phyloP scores from a whole-genome alignment of 345 rosid genomes.

The Ricinus communis region DNA sequence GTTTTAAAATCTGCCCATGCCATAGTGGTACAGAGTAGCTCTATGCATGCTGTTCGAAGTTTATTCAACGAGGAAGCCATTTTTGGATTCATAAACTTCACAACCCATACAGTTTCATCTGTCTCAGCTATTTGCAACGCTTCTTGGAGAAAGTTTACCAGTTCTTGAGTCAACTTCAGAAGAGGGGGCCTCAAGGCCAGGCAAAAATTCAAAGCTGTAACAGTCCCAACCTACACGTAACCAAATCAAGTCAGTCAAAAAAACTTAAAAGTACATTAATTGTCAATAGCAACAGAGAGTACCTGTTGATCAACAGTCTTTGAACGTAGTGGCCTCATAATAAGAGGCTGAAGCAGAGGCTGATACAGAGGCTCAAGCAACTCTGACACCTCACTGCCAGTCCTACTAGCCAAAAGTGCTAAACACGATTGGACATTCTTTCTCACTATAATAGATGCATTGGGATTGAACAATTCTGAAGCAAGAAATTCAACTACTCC shows the following conservation, averaged over 20 bases:
- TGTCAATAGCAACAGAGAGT: constrained; percentile 1
- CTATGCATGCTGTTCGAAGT: constrained; percentile 95
- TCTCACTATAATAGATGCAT: constrained; percentile 79
- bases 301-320: constrained; percentile 99
- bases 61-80: constrained; percentile 76
- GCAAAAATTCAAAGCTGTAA: constrained; percentile 94
- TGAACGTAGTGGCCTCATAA: constrained; percentile 78
- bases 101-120: constrained; percentile 89
- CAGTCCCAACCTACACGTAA: constrained; percentile 80
- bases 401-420: constrained; percentile 92
- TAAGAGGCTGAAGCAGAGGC: constrained; percentile 83
- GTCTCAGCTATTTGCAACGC: constrained; percentile 98
- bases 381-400: constrained; percentile 98
- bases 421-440: constrained; percentile 96
- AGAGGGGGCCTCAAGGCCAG: constrained; percentile 97
- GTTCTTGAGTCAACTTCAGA: constrained; percentile 87
- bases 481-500: constrained; percentile 94
- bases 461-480: constrained; percentile 87
- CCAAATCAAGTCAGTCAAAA: constrained; percentile 28
- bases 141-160: constrained; percentile 97
- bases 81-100: constrained; percentile 87
- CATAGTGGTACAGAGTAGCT: constrained; percentile 95
- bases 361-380: constrained; percentile 92
- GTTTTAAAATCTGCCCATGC: constrained; percentile 97
- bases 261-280: constrained; percentile 1